phyloP scores from a whole-genome alignment of 2,329 filamentous ascomycete genomes.

The Hymenoscyphus infarciens region DNA sequence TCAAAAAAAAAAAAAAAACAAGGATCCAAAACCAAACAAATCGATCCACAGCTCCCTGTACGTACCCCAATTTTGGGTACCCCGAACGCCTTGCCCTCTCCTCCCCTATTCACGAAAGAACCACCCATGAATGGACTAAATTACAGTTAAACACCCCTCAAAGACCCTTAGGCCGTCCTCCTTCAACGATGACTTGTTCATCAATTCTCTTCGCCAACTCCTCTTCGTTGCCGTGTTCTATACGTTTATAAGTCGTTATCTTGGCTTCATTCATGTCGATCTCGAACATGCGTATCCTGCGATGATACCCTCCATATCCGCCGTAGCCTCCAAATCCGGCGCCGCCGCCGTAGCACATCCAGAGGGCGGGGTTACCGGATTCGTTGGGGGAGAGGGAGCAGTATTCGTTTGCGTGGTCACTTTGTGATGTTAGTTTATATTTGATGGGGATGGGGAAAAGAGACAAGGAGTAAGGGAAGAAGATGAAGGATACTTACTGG shows the following conservation, averaged over 20 bases:
- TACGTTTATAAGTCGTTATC: slow-evolving; percentile 87
- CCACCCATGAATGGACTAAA: not conserved
- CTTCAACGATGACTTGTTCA: slow-evolving; percentile 64
- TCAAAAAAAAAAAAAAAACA: not conserved
- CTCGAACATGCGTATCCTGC: slow-evolving; percentile 84
- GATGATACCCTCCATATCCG: slow-evolving; percentile 80
- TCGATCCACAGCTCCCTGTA: not conserved
- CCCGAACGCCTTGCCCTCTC: not conserved
- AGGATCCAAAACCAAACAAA: not conserved
- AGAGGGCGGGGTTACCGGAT: slow-evolving; percentile 61
- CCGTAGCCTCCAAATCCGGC: slow-evolving; percentile 93
- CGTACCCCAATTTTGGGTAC: not conserved
- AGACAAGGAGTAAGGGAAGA: not conserved
- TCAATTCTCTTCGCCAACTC: slow-evolving; percentile 48
- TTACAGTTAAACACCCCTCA: not conserved
- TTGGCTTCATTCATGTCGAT: slow-evolving; percentile 87
- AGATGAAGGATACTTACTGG: slow-evolving; percentile 58
- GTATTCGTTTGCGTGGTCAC: slow-evolving; percentile 96
- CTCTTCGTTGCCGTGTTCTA: slow-evolving; percentile 60
- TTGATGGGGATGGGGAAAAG: not conserved
- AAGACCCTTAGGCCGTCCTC: slow-evolving; percentile 40
- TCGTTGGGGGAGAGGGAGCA: slow-evolving; percentile 61
- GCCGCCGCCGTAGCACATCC: slow-evolving; percentile 98
- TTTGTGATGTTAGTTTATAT: slow-evolving; percentile 36
- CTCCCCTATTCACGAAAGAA: not conserved